Base-by-base conservation (phyloP, 148 eudicot genomes). In the Rhododendron ferrugineum region DNA sequence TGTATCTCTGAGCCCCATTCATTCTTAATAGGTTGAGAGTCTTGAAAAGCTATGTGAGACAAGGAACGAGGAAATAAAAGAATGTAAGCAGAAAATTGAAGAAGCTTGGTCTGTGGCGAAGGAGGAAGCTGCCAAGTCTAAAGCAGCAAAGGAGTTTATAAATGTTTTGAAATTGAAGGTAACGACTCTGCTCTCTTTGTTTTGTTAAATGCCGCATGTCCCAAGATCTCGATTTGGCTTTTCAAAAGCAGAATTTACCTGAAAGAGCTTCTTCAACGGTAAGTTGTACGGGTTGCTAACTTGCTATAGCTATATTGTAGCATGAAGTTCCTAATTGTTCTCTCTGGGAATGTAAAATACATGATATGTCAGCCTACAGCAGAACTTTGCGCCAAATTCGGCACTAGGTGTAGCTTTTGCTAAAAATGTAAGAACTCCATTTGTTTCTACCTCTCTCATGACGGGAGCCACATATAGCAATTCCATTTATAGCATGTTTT, bases 91-190 rank as follows among this genome's bases (percentile, higher is more conserved):
- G 44, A 87, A 81, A 66, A 76, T 52, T 52, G 89, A 87, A 80
- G 91, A 89, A 83, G 79, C 86, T 18, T 87, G 91, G 91, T 83
- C 85, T 58, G 47, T 89, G 54, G 89, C 91, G 16, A 89, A 87
- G 83, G 89, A 82, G 77, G 87, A 88, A 90, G 90, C 91, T 73
- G 85, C 79, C 76, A 90, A 90, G 87, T 83, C 82, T 70, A 90
- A 90, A 90, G 90, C 87, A 47, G 86, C 91, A 20, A 90, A 90
- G 85, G 90, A 90, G 60, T 86, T 88, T 78, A 86, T 90, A 74
- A 84, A 84, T 80, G 87, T 80, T 64, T 74, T 90, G 82, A 88
- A 86, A 64, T 78, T 84, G 72, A 90, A 85, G 88, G 91, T 90
- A 88, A 70, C 10, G 15, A 34, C 46, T 60, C 37, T 0, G 46